Evolutionary conservation across 2,329 filamentous ascomycete genomes (phyloP).

Genomic region (Cordyceps cateniannulata): DNA sequence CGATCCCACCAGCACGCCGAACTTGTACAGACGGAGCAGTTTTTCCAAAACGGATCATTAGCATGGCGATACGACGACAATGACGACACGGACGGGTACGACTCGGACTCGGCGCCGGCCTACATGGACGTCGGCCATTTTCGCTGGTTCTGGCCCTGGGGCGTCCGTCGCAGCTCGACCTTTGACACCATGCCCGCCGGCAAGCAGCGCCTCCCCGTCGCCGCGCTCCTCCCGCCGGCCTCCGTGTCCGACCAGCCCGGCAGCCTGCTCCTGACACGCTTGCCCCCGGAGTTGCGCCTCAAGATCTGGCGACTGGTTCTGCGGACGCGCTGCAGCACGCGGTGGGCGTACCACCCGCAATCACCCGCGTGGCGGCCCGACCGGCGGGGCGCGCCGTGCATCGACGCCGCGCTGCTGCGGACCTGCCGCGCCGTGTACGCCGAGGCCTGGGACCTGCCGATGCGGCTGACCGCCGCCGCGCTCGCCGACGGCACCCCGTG

Average conservation of each 20-base stretch:
- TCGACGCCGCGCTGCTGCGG: constrained; percentile 8
- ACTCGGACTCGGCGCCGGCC: constrained; percentile 1
- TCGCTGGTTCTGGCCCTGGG: constrained; percentile 12
- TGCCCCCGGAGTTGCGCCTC: constrained; percentile 2
- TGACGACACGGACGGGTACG: background rate
- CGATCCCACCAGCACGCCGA: constrained; percentile 5
- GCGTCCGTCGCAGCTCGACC: constrained; percentile 8
- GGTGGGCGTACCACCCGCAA: background rate
- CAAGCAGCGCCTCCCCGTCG: constrained; percentile 3
- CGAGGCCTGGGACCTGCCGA: constrained; percentile 9
- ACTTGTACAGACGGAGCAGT: constrained; percentile 8
- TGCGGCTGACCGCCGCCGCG: constrained; percentile 1
- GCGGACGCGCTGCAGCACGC: constrained; percentile 2
- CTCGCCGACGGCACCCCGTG: constrained; percentile 5
- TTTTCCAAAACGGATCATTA: constrained; percentile 10
- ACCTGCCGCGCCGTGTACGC: constrained; percentile 5
- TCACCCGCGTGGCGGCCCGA: constrained; percentile 8
- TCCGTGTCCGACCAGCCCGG: background rate
- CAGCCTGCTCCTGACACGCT: background rate
- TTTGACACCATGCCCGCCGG: constrained; percentile 10
- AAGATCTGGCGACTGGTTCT: background rate
- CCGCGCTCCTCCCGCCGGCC: background rate
- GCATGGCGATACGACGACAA: constrained; percentile 4
- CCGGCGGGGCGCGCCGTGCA: constrained; percentile 5
- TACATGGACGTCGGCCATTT: constrained; percentile 10